These are phyloP conservation scores for Sporothrix globosa DNA, from an alignment of 2,329 filamentous ascomycete species.

Conservation along the genomic window DNA sequence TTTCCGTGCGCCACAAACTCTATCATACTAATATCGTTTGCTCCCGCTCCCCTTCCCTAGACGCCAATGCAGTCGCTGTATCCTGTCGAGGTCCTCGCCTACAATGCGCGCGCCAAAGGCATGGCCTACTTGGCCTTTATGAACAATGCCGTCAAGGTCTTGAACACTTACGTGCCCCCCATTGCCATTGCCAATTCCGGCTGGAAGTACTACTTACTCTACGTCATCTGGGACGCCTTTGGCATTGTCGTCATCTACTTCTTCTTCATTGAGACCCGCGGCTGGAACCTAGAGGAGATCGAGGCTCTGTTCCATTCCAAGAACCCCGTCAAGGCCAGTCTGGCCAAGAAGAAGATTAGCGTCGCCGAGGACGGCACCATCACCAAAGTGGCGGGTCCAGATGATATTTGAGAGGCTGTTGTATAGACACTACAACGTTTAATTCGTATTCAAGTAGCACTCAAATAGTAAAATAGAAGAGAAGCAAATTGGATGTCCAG, in stretches of 20 bases:
- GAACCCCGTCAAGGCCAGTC: constrained; percentile 27
- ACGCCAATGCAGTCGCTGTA: constrained; percentile 30
- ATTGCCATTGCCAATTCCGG: constrained; percentile 29
- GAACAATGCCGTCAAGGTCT: constrained; percentile 29
- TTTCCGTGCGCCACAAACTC: no score
- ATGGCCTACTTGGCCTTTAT: constrained; percentile 28
- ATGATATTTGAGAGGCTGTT: no score
- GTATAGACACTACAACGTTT: no score
- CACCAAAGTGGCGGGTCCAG: not conserved
- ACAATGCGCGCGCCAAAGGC: constrained; percentile 29
- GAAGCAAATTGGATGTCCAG: no score
- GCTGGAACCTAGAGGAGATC: constrained; percentile 32
- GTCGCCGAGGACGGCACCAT: constrained; percentile 18
- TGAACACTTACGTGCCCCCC: constrained; percentile 29
- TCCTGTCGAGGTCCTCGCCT: constrained; percentile 28
- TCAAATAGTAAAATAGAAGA: no score
- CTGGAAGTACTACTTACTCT: constrained; percentile 32
- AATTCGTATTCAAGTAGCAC: no score
- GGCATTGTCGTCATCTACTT: constrained; percentile 32
- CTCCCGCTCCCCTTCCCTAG: not conserved
- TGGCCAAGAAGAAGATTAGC: constrained; percentile 23
- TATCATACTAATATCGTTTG: no score
- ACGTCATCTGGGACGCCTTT: constrained; percentile 30
- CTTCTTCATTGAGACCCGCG: constrained; percentile 31
- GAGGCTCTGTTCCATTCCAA: constrained; percentile 22